Evolutionary conservation across 2,329 filamentous ascomycete genomes (phyloP), one percentile per base, ranked within the genome.

Genomic region (Neurospora sp.): DNA sequence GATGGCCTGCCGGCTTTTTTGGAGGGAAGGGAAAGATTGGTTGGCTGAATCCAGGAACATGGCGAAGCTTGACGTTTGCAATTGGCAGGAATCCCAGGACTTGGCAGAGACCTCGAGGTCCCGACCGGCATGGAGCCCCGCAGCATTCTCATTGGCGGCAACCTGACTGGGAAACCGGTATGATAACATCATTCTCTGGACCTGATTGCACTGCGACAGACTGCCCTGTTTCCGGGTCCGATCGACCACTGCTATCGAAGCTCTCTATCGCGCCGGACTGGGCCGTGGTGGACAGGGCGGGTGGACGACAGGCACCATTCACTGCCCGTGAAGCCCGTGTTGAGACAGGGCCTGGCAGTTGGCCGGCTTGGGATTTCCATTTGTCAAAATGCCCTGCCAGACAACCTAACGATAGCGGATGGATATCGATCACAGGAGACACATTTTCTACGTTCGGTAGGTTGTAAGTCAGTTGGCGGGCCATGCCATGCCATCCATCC

Each of bases 161-260:
- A 43, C 8, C 37, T 33, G 39, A 19, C 12, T 70, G 41, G 67
- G 67, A 71, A 71, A 70, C 70, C 71, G 52, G 72, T 67, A 68
- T 65, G 70, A 74, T 74, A 73, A 73, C 74, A 73, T 75, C 74
- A 74, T 75, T 52, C 67, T 69, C 62, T 73, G 70, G 70, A 72
- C 70, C 67, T 72, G 71, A 69, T 72, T 71, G 71, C 69, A 33
- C 52, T 62, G 52, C 28, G 52, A 62, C 28, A 62, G 23, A 33
- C 52, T 62, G 28, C 28, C 28, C 28, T 28, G 52, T 62, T 62
- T 62, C 23, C 52, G 52, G 52, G 15, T 33, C 23, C 23, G 52
- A 62, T 62, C 52, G 52, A 33, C 52, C 52, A 62, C 12, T 62
- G 43, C 43, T 52, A 52, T 52, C 43, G 19, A 52, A 52, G 43